phyloP scores from a whole-genome alignment of 2,329 filamentous ascomycete genomes.

The Colletotrichum higginsianum region DNA sequence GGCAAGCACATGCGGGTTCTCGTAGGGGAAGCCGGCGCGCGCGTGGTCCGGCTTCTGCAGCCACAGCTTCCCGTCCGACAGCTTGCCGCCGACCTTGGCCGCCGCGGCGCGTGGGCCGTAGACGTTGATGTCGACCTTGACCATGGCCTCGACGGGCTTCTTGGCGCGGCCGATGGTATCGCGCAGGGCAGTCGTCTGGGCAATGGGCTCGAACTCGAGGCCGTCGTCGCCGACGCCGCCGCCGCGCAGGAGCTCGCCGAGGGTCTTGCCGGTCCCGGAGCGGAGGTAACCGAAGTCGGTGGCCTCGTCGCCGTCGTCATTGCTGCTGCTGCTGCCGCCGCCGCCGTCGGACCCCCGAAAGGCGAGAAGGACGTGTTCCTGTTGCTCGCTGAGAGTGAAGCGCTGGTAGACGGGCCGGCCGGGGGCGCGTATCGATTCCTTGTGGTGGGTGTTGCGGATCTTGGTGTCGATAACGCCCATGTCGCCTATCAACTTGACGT shows the following conservation, averaged over 20 bases:
- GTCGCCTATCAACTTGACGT: slow-evolving; percentile 46
- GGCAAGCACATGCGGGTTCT: slow-evolving; percentile 51
- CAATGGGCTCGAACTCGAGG: slow-evolving; percentile 47
- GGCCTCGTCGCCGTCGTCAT: slow-evolving; percentile 44
- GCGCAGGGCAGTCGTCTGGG: slow-evolving; percentile 41
- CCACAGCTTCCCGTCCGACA: slow-evolving; percentile 52
- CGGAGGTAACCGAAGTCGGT: slow-evolving; percentile 47
- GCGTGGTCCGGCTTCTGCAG: slow-evolving; percentile 52
- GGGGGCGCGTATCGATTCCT: background rate
- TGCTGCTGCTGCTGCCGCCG: background rate
- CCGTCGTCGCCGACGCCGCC: background rate
- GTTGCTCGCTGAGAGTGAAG: slow-evolving; percentile 43
- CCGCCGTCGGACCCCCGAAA: slow-evolving; percentile 28
- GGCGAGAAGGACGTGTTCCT: slow-evolving; percentile 44
- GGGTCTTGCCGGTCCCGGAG: slow-evolving; percentile 42
- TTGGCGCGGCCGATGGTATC: slow-evolving; percentile 46
- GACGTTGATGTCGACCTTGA: slow-evolving; percentile 54
- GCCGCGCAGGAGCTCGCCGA: slow-evolving; percentile 41
- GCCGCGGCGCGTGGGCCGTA: slow-evolving; percentile 50
- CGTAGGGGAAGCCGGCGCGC: slow-evolving; percentile 44
- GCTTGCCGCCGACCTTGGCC: slow-evolving; percentile 46
- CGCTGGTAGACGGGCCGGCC: slow-evolving; percentile 35
- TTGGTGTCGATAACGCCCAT: slow-evolving; percentile 44
- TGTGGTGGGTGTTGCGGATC: slow-evolving; percentile 36
- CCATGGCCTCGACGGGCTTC: slow-evolving; percentile 49